phyloP scores from a whole-genome alignment of 495 filamentous ascomycete species.

The Podospora comata region DNA sequence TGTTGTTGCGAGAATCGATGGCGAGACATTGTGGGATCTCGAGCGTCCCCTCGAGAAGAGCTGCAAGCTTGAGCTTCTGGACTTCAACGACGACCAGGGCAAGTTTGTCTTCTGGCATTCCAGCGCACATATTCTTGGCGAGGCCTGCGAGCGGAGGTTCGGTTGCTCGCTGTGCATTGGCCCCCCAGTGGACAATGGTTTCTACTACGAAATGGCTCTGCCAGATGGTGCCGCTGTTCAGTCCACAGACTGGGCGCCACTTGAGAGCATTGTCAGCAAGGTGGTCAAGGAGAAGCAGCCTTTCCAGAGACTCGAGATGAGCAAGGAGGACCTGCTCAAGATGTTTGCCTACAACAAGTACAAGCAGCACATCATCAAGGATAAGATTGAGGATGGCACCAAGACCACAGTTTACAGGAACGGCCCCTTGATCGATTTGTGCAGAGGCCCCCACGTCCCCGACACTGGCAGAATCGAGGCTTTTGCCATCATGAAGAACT shows the following conservation, averaged over 20 bases:
- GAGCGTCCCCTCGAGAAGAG: constrained; percentile 80
- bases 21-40: constrained; percentile 77
- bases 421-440: constrained; percentile 50
- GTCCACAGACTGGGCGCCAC: constrained; percentile 69
- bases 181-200: constrained; percentile 80
- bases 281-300: constrained; percentile 95
- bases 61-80: constrained; percentile 74
- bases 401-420: constrained; percentile 90
- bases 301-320: constrained; percentile 84
- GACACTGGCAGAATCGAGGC: constrained; percentile 89
- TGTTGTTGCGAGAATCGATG: constrained; percentile 80
- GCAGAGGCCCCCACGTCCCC: constrained; percentile 74
- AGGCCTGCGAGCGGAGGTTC: constrained; percentile 84
- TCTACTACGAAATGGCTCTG: constrained; percentile 97
- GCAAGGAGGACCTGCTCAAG: constrained; percentile 84
- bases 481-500: constrained; percentile 91
- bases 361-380: constrained; percentile 93
- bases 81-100: constrained; percentile 81
- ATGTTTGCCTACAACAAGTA: constrained; percentile 87
- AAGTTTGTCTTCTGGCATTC: constrained; percentile 69
- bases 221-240: constrained; percentile 70
- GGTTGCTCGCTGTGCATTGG: constrained; percentile 90
- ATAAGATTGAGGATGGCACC: constrained; percentile 83
- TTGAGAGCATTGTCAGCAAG: constrained; percentile 69
- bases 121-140: constrained; percentile 88